Conservation (phyloP, 768 basidiomycete species). For the Psilocybe cubensis region DNA sequence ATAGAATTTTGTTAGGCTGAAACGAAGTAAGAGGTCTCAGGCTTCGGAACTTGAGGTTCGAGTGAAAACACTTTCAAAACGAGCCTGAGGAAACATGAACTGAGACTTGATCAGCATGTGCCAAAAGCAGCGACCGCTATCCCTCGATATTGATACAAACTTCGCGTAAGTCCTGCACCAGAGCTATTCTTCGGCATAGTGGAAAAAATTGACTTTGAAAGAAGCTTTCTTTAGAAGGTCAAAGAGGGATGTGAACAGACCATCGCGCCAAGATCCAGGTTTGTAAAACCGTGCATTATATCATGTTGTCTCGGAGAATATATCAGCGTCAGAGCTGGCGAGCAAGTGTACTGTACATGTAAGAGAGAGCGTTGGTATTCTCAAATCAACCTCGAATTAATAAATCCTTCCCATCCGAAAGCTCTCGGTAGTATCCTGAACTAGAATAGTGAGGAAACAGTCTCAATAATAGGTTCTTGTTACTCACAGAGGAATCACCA, state of each 20-base stretch:
- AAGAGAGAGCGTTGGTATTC: neutral
- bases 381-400: neutral
- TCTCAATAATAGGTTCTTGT: neutral
- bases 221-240: neutral
- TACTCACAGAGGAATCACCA: neutral
- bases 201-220: neutral
- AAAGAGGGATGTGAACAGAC: neutral
- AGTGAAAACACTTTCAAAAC: neutral
- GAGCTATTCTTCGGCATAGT: neutral
- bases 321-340: slow-evolving; percentile 4
- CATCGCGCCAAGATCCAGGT: neutral
- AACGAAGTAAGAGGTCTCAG: neutral
- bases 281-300: neutral
- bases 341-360: slow-evolving; percentile 12
- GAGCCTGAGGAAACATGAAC: neutral
- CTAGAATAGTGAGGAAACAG: neutral
- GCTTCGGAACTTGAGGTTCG: neutral
- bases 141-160: neutral
- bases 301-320: slow-evolving; percentile 2
- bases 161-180: neutral
- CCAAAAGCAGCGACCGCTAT: neutral
- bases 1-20: too few species aligned
- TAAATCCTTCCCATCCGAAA: neutral
- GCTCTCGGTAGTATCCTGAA: neutral
- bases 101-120: neutral